Base-by-base conservation (phyloP, 805 yeast species). In the Barnettozyma populi region DNA sequence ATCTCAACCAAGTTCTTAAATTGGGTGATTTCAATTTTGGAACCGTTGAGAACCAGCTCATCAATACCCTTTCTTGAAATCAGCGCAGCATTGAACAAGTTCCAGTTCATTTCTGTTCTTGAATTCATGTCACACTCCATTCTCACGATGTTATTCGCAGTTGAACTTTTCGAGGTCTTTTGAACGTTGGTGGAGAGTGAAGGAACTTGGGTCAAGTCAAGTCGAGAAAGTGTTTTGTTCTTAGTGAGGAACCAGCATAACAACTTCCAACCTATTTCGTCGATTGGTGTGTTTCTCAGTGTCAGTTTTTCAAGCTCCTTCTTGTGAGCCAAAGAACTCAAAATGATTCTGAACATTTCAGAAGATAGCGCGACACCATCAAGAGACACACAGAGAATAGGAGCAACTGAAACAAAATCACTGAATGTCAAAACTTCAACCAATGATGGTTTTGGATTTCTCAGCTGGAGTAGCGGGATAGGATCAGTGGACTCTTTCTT, bases 371-470 rank as follows among this genome's bases (percentile, higher is more conserved):
- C 68, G 25, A 86, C 90, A 46, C 95, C 92, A 67, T 90, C 97
- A 31, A 92, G 68, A 0, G 88, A 79, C 6, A 90, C 64, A 62
- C 90, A 82, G 19, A 82, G 71, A 7, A 90, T 76, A 0, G 97
- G 96, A 0, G 95, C 94, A 45, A 89, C 80, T 43, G 96, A 73
- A 24, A 90, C 68, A 56, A 90, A 92, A 64, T 90, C 98, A 14
- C 95, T 79, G 60, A 90, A 87, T 0, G 97, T 81, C 56, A 86
- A 77, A 25, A 90, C 78, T 65, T 90, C 98, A 43, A 90, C 83
- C 74, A 86, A 70, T 0, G 97, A 86, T 0, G 98, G 98, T 45
- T 80, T 73, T 4, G 96, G 95, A 57, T 90, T 90, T 60, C 89
- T 75, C 51, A 92, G 63, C 56, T 85, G 90, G 45, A 90, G 62